Evolutionary conservation across 805 yeast genomes (phyloP).

Genomic region (Metschnikowia kofuensis): DNA sequence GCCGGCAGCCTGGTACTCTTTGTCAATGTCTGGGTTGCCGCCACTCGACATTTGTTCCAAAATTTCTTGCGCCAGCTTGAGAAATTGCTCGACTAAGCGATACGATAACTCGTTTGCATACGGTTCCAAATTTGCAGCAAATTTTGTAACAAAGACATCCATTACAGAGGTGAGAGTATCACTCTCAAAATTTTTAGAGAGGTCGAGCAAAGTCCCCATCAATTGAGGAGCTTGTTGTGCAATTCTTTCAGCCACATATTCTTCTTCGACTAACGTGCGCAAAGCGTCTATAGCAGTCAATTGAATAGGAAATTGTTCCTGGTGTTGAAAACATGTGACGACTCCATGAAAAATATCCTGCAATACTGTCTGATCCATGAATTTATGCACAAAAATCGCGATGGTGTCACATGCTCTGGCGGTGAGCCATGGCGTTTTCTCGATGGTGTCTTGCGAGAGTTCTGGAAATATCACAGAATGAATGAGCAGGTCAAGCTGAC

Average conservation of each 20-base stretch:
- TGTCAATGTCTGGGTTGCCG: conserved; percentile 24
- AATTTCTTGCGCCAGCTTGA: conserved; percentile 63
- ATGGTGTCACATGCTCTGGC: conserved; percentile 48
- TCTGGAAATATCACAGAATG: conserved; percentile 41
- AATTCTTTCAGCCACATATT: conserved; percentile 32
- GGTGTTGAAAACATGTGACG: conserved; percentile 37
- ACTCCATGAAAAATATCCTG: conserved; percentile 41
- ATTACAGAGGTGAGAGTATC: conserved; percentile 43
- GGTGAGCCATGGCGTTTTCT: conserved; percentile 38
- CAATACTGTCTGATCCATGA: conserved; percentile 32
- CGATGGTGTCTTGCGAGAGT: conserved; percentile 27
- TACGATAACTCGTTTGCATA: conserved; percentile 44
- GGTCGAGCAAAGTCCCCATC: conserved; percentile 42
- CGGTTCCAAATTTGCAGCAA: conserved; percentile 52
- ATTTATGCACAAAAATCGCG: conserved; percentile 37
- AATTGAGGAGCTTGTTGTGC: conserved; percentile 45
- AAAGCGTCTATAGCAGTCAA: conserved; percentile 53
- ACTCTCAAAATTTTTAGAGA: conserved; percentile 43
- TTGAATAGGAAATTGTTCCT: conserved; percentile 48
- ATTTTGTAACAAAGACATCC: conserved; percentile 45
- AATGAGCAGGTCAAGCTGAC: conserved; percentile 38
- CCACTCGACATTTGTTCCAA: conserved; percentile 22
- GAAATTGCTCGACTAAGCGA: conserved; percentile 69
- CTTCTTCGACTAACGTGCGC: conserved; percentile 46
- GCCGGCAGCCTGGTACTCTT: conserved; percentile 45